Evolutionary conservation across 1,284 basidiomycete species (phyloP), one percentile per base, ranked within the genome.

Genomic region (Phylloboletellus chloephorus): DNA sequence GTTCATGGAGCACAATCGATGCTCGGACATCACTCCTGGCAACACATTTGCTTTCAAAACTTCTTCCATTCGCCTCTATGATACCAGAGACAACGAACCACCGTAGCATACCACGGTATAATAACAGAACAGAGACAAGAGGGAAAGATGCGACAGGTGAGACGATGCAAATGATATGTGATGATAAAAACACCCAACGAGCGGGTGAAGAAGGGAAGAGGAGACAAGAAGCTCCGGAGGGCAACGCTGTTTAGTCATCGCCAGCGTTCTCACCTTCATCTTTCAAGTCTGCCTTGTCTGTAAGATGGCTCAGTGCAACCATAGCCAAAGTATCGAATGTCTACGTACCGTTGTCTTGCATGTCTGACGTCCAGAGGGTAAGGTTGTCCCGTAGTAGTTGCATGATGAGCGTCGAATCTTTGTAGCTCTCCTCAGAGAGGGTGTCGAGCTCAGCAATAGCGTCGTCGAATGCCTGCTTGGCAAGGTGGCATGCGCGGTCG

Each of bases 401-500:
- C 95, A 98, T 98, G 74, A 98, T 98, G 60, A 98, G 78, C 35
- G 90, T 94, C 42, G 90, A 94, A 71, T 96, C 88, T 79, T 98
- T 98, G 89, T 98, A 98, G 71, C 87, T 91, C 80, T 98, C 95
- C 74, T 98, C 95, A 56, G 92, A 97, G 48, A 98, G 82, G 26
- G 95, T 98, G 78, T 98, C 95, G 64, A 98, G 91, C 76, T 98
- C 95, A 56, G 95, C 95, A 66, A 98, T 98, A 41, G 96, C 96
- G 69, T 98, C 96, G 60, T 98, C 95, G 66, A 98, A 98, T 15
- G 95, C 95, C 74, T 98, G 94, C 79, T 98, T 98, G 67, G 95
- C 95, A 57, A 98, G 89, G 68, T 97, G 94, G 78, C 95, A 98
- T 47, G 95, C 95, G 68, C 93, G 91, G 72, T 98, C 95, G 59